Base-by-base conservation (phyloP, 768 basidiomycete species). In the Hypholoma sublateritium region DNA sequence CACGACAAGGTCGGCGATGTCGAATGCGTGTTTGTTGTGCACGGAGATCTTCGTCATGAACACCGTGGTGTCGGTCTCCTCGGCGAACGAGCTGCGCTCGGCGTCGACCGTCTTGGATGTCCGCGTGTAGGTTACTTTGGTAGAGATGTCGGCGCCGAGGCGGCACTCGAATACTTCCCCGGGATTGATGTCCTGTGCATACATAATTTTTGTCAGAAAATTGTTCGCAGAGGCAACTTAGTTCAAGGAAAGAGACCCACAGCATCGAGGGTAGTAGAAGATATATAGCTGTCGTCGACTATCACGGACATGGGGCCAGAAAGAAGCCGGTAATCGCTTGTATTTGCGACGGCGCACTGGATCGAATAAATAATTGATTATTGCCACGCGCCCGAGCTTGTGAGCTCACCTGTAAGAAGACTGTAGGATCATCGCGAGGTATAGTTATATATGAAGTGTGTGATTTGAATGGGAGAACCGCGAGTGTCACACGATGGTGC, bases 231-330 rank as follows among this genome's bases (percentile, higher is more conserved):
- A n/a, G 57, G 59, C 19, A 32, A 21, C 21, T 36, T 22, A 32
- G 14, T 8, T 41, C 12, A 7, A 16, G 17, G 36, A 14, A 49
- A 16, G 17, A 43, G 42, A 43, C 9, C 22, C 17, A 19, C 44
- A 41, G 41, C 35, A 53, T 17, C 14, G 14, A 35, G 35, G 17
- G 45, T 32, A 5, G 67, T 81, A 65, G 76, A 79, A n/a, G 84
- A 79, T 3, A 85, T 82, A 63, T 78, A 84, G 49, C 74, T 74
- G 55, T 83, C 82, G 61, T 86, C 79, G 55, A 85, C 63, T 62
- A 85, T 82, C 22, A 86, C 79, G 55, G 69, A 77, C 37, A 84
- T 79, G 0, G 75, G 70, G 0, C 85, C 86, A 7, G 81, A 72
- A 2, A 88, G 75, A 25, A 87, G 70, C 24, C 78, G 71, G 59